A percentile compares a stretch with the other conserved stretches of the same genome.
Conservation (phyloP, 1,139 yeast genomes). For the Pichia sp. region DNA sequence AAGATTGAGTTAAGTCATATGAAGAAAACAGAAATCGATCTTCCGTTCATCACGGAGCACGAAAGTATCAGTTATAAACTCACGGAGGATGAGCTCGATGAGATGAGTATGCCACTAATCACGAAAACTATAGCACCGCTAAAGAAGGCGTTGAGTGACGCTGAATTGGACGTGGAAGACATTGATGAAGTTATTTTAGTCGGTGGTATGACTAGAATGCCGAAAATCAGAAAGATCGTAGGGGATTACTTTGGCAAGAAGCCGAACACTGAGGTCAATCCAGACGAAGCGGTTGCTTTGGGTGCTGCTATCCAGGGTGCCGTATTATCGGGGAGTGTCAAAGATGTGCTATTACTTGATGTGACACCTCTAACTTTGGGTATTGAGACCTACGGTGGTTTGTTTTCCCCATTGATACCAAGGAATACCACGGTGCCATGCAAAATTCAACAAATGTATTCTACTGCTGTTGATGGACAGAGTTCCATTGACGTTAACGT, state of each 20-base stretch:
- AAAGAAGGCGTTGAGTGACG: conserved; percentile 61
- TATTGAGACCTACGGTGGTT: conserved; percentile 77
- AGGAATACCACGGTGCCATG: conserved; percentile 74
- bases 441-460: conserved; percentile 61
- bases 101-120: conserved; percentile 54
- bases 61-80: conserved; percentile 41
- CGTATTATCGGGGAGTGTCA: conserved; percentile 60
- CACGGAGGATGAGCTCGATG: conserved; percentile 59
- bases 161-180: conserved; percentile 53
- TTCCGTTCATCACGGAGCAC: conserved; percentile 50
- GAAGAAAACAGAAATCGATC: conserved; percentile 45
- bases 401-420: conserved; percentile 69
- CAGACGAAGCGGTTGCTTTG: conserved; percentile 79
- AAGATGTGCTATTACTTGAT: conserved; percentile 66
- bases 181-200: conserved; percentile 68
- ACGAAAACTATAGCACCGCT: conserved; percentile 59
- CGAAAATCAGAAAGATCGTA: conserved; percentile 55
- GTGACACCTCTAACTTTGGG: conserved; percentile 77
- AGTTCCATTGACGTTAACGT: conserved; percentile 74
- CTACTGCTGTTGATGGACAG: conserved; percentile 84
- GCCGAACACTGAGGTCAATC: conserved; percentile 64
- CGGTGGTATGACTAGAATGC: conserved; percentile 88
- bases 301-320: conserved; percentile 88
- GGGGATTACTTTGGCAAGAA: conserved; percentile 46
- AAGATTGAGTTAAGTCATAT: conserved; percentile 67